Base-by-base conservation (phyloP, 1,284 basidiomycete species). In the Tylopilus orsonianus region DNA sequence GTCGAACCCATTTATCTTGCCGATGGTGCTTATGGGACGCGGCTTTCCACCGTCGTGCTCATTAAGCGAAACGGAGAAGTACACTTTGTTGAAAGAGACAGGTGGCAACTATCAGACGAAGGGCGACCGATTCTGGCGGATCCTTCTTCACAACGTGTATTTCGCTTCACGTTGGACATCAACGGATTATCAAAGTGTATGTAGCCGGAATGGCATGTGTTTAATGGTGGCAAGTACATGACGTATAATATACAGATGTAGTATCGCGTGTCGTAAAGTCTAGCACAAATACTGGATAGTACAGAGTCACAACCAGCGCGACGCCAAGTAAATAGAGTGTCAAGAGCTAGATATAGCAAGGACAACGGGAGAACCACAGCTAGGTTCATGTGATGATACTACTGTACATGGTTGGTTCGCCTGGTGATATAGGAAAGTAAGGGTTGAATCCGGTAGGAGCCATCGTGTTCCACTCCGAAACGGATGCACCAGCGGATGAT, bases 41-140 rank as follows among this genome's bases (percentile, higher is more conserved):
- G 89, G 12, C 67, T 87, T 39, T 80, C 89, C 46, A 90, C 84
- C 7, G 78, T 89, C 39, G 64, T 91, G 35, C 75, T 91, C 50
- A 73, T 91, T 30, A 71, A 75, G 48, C 75, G 75, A 53, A 75
- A 76, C 50, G 84, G 87, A 36, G 64, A 73, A 30, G 85, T 78
- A 10, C 50, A 79, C 13, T 90, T 89, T 60, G 71, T 85, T 42
- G 89, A 91, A 63, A 70, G 85, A 48, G 87, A 91, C 62, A 71
- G 80, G 38, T 90, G 85, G 85, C 64, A 60, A 48, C 56, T 79
- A 38, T 67, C 57, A 35, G 50, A 59, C 13, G 67, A 73, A 33
- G 76, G 68, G 26, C 57, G 56, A 45, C 67, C 69, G 26, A 53
- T 57, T 32, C 69, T 64, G 59, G 69, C 71, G 54, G 72, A 74